phyloP scores from a whole-genome alignment of 148 eudicot genomes.

The Silene latifolia region DNA sequence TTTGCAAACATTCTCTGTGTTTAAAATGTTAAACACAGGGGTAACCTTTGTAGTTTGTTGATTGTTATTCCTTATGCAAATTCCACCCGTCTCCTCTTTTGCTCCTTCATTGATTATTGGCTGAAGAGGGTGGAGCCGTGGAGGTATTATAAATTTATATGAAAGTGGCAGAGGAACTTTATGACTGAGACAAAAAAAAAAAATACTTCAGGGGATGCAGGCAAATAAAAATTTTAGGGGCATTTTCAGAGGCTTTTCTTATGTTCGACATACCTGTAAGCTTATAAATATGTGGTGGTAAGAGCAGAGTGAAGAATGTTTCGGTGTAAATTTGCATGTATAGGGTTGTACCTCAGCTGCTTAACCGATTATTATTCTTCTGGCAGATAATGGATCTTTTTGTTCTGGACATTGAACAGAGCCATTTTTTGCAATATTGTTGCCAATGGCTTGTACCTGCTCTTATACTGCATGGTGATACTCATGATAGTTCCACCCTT shows the following conservation, averaged over 20 bases:
- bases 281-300: not conserved
- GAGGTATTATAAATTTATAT: not conserved
- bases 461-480: slow-evolving; percentile 53
- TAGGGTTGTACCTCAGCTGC: slow-evolving; percentile 1
- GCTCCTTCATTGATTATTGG: not conserved
- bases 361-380: slow-evolving; percentile 8
- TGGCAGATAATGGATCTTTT: slow-evolving; percentile 82
- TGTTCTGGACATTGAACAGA: slow-evolving; percentile 65
- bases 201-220: not conserved
- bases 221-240: not conserved
- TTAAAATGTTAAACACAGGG: not conserved
- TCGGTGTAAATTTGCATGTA: not conserved
- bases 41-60: not conserved
- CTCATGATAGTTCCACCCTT: slow-evolving; percentile 45
- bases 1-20: not conserved
- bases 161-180: not conserved
- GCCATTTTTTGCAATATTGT: slow-evolving; percentile 70
- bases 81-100: too few species aligned
- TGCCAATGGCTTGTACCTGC: slow-evolving; percentile 96
- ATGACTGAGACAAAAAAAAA: not conserved
- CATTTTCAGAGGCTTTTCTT: not conserved
- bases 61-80: too few species aligned
- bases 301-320: not conserved
- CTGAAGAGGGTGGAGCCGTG: not conserved
- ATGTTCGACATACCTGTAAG: not conserved